A percentile compares a stretch with the other conserved stretches of the same genome.
phyloP scores from a whole-genome alignment of 208 protist species.

The Borovskyia barvae region DNA sequence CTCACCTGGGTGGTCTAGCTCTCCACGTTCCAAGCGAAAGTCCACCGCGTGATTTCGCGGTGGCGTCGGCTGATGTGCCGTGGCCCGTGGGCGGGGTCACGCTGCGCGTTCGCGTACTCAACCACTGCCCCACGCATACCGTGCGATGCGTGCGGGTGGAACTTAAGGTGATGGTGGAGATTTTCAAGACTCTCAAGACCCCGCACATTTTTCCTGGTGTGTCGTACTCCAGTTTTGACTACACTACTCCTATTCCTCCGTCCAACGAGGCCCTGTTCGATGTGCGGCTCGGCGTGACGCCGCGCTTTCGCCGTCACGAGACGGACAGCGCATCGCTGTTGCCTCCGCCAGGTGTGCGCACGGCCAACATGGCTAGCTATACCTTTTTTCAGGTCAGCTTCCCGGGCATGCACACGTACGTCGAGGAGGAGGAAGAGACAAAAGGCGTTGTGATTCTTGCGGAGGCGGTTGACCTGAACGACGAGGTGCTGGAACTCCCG shows the following conservation, averaged over 20 bases:
- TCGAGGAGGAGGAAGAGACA: constrained; percentile 54
- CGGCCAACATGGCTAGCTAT: constrained; percentile 44
- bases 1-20: constrained; percentile 7
- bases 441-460: constrained; percentile 43
- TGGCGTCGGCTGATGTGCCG: constrained; percentile 26
- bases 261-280: constrained; percentile 41
- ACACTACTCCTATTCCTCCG: constrained; percentile 42
- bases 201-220: constrained; percentile 34
- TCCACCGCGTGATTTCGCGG: constrained; percentile 1
- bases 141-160: constrained; percentile 46
- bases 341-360: constrained; percentile 54
- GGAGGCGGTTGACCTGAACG: constrained; percentile 46
- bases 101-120: constrained; percentile 48
- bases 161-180: constrained; percentile 42
- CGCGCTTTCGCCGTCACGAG: constrained; percentile 42
- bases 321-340: constrained; percentile 34
- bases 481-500: constrained; percentile 54
- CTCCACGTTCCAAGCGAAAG: neutral
- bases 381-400: constrained; percentile 49
- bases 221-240: constrained; percentile 49
- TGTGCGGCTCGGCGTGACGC: constrained; percentile 31
- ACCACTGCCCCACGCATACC: constrained; percentile 27
- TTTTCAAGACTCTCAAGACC: constrained; percentile 63
- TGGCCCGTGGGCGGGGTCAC: constrained; percentile 40
- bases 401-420: constrained; percentile 46